Base-by-base conservation (phyloP, 2,329 filamentous ascomycete species). In the Blastomyces emzantsi region DNA sequence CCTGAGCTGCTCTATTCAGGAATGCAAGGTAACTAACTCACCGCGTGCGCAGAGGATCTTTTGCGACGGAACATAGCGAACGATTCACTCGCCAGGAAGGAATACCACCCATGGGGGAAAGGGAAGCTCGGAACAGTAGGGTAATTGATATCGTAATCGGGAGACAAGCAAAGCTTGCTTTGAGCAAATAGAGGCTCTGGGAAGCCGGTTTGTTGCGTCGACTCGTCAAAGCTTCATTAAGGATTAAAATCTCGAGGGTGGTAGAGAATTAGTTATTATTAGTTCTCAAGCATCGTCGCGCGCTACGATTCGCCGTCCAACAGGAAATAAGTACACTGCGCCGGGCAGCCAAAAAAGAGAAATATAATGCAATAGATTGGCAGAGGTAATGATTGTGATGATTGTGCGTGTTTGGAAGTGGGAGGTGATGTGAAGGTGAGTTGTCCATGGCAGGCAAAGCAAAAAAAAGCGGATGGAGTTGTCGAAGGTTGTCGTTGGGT, bases 31-130 rank as follows among this genome's bases (percentile, higher is more conserved):
- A 57, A 72, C 75, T 19, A 57, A 72, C 75, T 63, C 73, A 78
- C 76, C 66, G 75, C 73, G 70, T 80, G 79, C 58, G 78, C 79
- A 47, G 67, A 68, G 67, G 75, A 75, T 70, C 75, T 75, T 70
- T 72, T 77, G 69, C 74, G 75, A 64, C 72, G 71, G 67, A 78
- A 78, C 76, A 78, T 78, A 63, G 65, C 71, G 68, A 25, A 49
- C 54, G 54, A 65, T 65, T 70, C 61, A 64, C 41, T 58, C 59
- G 64, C 64, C 61, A 45, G 54, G 39, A 58, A 58, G 17, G 39
- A 51, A 30, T 30, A 33, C 52, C 57, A 60, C 45, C 56, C 60
- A 57, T 63, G 41, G 41, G 41, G 41, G 52, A 59, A 62, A 64
- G 51, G 62, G 58, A 22, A 51, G n/a, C n/a, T 22, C 9, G 55